phyloP scores from a whole-genome alignment of 2,329 filamentous ascomycete genomes.

The Nigrograna mackinnonii region DNA sequence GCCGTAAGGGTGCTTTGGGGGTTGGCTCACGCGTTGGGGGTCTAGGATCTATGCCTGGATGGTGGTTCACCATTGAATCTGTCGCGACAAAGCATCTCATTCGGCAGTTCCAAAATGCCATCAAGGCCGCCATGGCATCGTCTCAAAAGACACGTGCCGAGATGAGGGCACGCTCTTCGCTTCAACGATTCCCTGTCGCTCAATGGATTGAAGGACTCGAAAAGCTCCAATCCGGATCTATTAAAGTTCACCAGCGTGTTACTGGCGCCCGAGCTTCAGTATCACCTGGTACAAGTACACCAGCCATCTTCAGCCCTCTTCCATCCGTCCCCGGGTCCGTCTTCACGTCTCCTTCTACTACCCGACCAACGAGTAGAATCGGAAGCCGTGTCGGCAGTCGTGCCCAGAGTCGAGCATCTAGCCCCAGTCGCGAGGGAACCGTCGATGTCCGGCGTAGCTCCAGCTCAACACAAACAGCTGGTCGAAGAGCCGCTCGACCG shows the following conservation, averaged over 20 bases:
- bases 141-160: slow-evolving; percentile 59
- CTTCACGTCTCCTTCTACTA: slow-evolving; percentile 14
- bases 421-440: slow-evolving; percentile 14
- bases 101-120: slow-evolving; percentile 67
- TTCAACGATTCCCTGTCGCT: slow-evolving; percentile 68
- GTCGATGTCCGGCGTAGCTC: neutral
- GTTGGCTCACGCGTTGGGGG: slow-evolving; percentile 69
- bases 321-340: slow-evolving; percentile 17
- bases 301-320: slow-evolving; percentile 11
- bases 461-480: neutral
- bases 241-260: slow-evolving; percentile 57
- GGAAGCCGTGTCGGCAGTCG: slow-evolving; percentile 14
- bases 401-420: slow-evolving; percentile 15
- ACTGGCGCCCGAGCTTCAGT: slow-evolving; percentile 3
- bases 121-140: slow-evolving; percentile 63
- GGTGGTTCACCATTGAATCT: slow-evolving; percentile 72
- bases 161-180: slow-evolving; percentile 68
- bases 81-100: slow-evolving; percentile 65
- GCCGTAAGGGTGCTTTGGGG: slow-evolving; percentile 68
- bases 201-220: slow-evolving; percentile 70
- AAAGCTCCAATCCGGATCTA: slow-evolving; percentile 63
- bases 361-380: slow-evolving; percentile 15
- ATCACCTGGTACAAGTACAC: slow-evolving; percentile 3
- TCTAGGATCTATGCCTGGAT: slow-evolving; percentile 70
- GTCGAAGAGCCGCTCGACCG: slow-evolving; percentile 5